phyloP scores from a whole-genome alignment of 2,329 filamentous ascomycete genomes.

The Chrysoporthe deuterocubensis region DNA sequence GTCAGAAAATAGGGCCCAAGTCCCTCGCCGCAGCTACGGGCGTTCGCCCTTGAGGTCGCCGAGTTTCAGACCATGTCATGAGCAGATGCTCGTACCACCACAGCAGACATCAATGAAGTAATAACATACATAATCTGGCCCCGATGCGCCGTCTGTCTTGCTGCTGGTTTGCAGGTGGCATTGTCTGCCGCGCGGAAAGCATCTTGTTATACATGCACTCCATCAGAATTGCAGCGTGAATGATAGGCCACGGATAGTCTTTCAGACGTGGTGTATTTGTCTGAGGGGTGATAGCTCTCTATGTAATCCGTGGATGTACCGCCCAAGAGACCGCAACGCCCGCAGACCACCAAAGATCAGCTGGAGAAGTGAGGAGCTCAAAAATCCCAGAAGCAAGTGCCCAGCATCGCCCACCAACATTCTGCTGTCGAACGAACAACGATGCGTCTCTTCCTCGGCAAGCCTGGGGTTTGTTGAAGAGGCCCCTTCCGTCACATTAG shows the following conservation, averaged over 20 bases:
- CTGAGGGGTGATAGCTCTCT: constrained; percentile 26
- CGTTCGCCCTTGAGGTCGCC: background rate
- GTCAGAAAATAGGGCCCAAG: background rate
- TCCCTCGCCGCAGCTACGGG: background rate
- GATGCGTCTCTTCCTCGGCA: constrained; percentile 2
- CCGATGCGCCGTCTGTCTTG: background rate
- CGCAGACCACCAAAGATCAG: constrained; percentile 18
- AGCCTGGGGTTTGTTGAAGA: constrained; percentile 16
- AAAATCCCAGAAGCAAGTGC: constrained; percentile 21
- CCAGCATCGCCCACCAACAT: constrained; percentile 29
- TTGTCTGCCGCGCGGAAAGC: background rate
- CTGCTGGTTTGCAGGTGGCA: background rate
- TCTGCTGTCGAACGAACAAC: constrained; percentile 26
- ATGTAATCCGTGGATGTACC: constrained; percentile 26
- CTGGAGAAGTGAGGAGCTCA: constrained; percentile 21
- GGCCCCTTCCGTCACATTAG: constrained; percentile 13
- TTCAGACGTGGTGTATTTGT: constrained; percentile 22
- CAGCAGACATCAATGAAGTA: constrained; percentile 2
- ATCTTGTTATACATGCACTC: background rate
- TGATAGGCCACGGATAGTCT: background rate
- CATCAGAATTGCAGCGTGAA: background rate
- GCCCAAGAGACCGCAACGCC: constrained; percentile 24
- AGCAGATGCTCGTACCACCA: background rate
- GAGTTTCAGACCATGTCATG: background rate
- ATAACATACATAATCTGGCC: background rate